These are phyloP conservation scores for Coniochaeta sp. DNA, from an alignment of 2,329 filamentous ascomycete genomes.

Conservation along the genomic window DNA sequence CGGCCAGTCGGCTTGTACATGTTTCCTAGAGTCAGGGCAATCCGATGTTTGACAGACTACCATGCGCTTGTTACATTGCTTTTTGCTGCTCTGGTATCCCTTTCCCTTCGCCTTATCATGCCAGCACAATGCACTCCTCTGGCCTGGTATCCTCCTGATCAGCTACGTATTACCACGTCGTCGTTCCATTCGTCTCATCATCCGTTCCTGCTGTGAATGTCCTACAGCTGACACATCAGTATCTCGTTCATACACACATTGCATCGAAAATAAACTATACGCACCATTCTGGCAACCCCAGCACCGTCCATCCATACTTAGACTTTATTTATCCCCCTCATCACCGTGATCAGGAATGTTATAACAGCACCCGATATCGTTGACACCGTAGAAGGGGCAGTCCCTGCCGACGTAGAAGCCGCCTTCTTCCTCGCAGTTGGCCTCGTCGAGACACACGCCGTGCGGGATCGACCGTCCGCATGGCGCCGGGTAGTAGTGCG, in stretches of 20 bases:
- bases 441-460: constrained; percentile 4
- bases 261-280: too few relatives aligned
- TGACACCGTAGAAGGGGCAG: constrained; percentile 4
- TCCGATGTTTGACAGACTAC: constrained; percentile 5
- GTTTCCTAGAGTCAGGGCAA: constrained; percentile 20
- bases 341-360: background rate
- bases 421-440: background rate
- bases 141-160: too few relatives aligned
- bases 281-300: too few relatives aligned
- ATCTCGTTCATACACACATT: too few relatives aligned
- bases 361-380: background rate
- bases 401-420: constrained; percentile 4
- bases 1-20: constrained; percentile 16
- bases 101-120: background rate
- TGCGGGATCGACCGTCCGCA: constrained; percentile 5
- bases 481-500: constrained; percentile 4
- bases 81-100: background rate
- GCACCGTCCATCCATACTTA: too few relatives aligned
- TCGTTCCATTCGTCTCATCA: too few relatives aligned
- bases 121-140: background rate
- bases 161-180: too few relatives aligned
- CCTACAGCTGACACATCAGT: too few relatives aligned
- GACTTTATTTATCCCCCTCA: background rate
- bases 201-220: too few relatives aligned
- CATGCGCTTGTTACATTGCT: background rate